A percentile compares a stretch with the other conserved stretches of the same genome.
These are phyloP conservation scores for Mycena indigotica DNA, from an alignment of 768 basidiomycete species.

Conservation along the genomic window DNA sequence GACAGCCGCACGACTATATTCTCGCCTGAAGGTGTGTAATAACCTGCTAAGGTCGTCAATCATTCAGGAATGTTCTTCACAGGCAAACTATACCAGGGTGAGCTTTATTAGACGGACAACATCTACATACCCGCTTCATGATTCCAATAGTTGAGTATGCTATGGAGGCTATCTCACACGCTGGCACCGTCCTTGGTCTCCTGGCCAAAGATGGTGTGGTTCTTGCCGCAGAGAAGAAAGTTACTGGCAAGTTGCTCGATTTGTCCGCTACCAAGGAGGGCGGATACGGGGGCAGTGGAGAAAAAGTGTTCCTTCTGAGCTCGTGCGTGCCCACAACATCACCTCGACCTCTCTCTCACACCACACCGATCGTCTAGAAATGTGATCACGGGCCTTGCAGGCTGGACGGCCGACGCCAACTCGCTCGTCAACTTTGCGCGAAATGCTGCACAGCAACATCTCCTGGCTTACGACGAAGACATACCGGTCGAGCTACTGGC, in stretches of 20 bases:
- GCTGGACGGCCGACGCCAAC: slow-evolving; percentile 95
- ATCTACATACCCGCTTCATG: slow-evolving; percentile 7
- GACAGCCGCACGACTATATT: slow-evolving; percentile 99
- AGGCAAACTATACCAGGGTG: slow-evolving; percentile 98
- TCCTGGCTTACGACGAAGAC: slow-evolving; percentile 92
- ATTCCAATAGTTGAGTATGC: slow-evolving; percentile 88
- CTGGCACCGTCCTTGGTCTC: slow-evolving; percentile 91
- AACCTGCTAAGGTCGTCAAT: slow-evolving; percentile 1
- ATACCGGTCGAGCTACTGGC: slow-evolving; percentile 97
- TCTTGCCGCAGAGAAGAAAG: slow-evolving; percentile 94
- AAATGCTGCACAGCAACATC: slow-evolving; percentile 84
- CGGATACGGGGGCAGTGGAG: slow-evolving; percentile 92
- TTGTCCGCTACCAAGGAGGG: slow-evolving; percentile 83
- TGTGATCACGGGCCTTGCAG: slow-evolving; percentile 93
- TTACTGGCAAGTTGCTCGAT: slow-evolving; percentile 96
- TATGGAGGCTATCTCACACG: slow-evolving; percentile 98
- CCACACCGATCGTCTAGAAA: slow-evolving; percentile 56
- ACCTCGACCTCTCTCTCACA: not conserved
- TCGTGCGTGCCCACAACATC: slow-evolving; percentile 53
- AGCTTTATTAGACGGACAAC: slow-evolving; percentile 31
- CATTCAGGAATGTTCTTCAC: slow-evolving; percentile 16
- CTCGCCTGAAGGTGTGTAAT: slow-evolving; percentile 86
- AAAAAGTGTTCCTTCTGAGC: slow-evolving; percentile 97
- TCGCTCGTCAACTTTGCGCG: slow-evolving; percentile 95
- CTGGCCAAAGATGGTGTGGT: slow-evolving; percentile 90